phyloP scores from a whole-genome alignment of 305 asterid species.

The Euphrasia arctica region DNA sequence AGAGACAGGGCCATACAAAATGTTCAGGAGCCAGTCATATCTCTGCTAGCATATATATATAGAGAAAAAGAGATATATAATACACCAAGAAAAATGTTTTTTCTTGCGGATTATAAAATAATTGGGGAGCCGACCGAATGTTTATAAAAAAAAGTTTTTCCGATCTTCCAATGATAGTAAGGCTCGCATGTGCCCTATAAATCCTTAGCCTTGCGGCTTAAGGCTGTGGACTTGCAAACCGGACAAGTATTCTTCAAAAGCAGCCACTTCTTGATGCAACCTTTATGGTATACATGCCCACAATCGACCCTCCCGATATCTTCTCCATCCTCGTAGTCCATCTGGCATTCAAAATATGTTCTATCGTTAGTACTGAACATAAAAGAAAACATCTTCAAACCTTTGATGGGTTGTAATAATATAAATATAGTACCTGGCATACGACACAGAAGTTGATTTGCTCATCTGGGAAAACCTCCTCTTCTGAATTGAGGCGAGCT shows the following conservation, averaged over 20 bases:
- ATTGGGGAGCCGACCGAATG: no score
- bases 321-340: conserved; percentile 40
- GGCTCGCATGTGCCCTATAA: not conserved
- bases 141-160: no score
- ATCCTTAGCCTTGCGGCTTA: conserved; percentile 4
- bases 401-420: not conserved
- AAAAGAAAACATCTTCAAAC: not conserved
- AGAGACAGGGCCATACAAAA: conserved; percentile 3
- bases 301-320: conserved; percentile 51
- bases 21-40: not conserved
- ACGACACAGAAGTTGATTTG: conserved; percentile 59
- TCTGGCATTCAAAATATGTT: conserved; percentile 27
- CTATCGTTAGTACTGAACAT: no score
- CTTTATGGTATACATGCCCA: conserved; percentile 63
- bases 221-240: conserved; percentile 57
- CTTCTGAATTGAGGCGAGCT: conserved; percentile 35
- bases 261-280: conserved; percentile 67
- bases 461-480: conserved; percentile 33
- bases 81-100: conserved; percentile 7
- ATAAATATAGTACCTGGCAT: conserved; percentile 57
- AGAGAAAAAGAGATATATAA: not conserved
- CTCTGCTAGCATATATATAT: not conserved
- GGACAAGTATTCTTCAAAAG: conserved; percentile 59
- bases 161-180: not conserved
- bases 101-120: not conserved